These are phyloP conservation scores for Salisapilia sapeloensis DNA, from an alignment of 352 stramenopile genomes.

Conservation along the genomic window DNA sequence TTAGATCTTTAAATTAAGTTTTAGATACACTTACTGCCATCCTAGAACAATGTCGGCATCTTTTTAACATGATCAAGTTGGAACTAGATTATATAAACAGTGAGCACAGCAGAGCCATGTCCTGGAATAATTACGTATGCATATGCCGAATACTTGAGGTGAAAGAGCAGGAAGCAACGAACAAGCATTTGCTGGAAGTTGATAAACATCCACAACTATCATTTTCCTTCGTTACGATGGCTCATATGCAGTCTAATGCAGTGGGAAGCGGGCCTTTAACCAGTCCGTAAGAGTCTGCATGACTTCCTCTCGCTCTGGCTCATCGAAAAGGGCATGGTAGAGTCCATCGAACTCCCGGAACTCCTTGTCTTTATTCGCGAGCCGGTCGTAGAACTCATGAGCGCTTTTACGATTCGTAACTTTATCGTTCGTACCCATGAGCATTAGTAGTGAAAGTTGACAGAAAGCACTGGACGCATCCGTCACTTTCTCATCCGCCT, in stretches of 20 bases:
- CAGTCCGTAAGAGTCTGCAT: constrained; percentile 18
- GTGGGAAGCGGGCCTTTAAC: constrained; percentile 22
- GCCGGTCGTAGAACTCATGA: constrained; percentile 18
- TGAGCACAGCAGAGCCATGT: too few relatives aligned
- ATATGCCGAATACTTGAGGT: too few relatives aligned
- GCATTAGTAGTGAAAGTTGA: constrained; percentile 12
- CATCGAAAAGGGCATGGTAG: constrained; percentile 43
- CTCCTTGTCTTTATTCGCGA: constrained; percentile 30
- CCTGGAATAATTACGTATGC: too few relatives aligned
- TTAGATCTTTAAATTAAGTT: too few relatives aligned
- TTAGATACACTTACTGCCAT: too few relatives aligned
- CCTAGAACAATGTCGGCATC: too few relatives aligned
- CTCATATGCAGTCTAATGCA: constrained; percentile 6
- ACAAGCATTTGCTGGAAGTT: too few relatives aligned
- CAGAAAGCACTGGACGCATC: constrained; percentile 9
- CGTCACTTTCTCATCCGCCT: constrained; percentile 1
- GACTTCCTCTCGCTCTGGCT: constrained; percentile 36
- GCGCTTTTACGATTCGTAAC: constrained; percentile 27
- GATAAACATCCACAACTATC: neutral
- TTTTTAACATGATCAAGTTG: too few relatives aligned
- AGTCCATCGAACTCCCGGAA: constrained; percentile 29
- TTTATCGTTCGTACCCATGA: constrained; percentile 30
- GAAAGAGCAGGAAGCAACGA: too few relatives aligned
- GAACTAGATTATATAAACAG: too few relatives aligned
- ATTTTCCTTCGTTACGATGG: neutral